A percentile compares a stretch with the other conserved stretches of the same genome.
Conservation (phyloP, 768 basidiomycete genomes). For the Macrolepiota dolichaula region DNA sequence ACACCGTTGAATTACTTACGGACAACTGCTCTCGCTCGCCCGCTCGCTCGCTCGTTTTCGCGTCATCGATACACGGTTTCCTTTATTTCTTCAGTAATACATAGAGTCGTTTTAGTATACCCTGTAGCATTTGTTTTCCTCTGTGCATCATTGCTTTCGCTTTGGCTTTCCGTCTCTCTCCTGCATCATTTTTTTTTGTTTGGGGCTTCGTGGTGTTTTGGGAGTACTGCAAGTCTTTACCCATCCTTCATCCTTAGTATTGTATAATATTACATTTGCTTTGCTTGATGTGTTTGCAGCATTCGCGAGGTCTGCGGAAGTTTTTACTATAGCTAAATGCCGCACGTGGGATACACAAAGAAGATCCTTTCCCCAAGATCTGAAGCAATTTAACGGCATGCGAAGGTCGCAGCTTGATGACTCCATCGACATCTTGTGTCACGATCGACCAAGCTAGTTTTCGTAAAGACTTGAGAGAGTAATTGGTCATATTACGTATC, state of each 20-base stretch:
- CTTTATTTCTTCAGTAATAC: background rate
- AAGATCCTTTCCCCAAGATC: conserved; percentile 8
- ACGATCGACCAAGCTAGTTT: conserved; percentile 10
- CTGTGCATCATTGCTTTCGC: conserved; percentile 8
- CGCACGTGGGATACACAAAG: background rate
- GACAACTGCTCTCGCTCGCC: too few relatives aligned
- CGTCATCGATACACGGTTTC: background rate
- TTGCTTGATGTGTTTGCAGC: background rate
- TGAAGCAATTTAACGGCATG: conserved; percentile 7
- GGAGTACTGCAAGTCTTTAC: background rate
- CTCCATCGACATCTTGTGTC: conserved; percentile 13
- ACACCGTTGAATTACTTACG: conserved; percentile 42
- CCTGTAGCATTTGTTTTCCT: conserved; percentile 11
- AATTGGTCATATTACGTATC: background rate
- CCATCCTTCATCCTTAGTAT: background rate
- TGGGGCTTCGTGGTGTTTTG: background rate
- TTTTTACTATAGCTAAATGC: background rate
- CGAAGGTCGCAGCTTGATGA: conserved; percentile 7
- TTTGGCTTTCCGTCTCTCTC: background rate
- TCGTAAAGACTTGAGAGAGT: background rate
- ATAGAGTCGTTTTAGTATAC: conserved; percentile 7
- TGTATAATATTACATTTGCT: conserved; percentile 12
- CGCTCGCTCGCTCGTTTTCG: conserved; percentile 6
- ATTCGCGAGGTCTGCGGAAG: too few relatives aligned
- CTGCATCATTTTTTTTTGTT: background rate